These are phyloP conservation scores for Penicillium daleae DNA, from an alignment of 495 filamentous ascomycete genomes.

Conservation along the genomic window DNA sequence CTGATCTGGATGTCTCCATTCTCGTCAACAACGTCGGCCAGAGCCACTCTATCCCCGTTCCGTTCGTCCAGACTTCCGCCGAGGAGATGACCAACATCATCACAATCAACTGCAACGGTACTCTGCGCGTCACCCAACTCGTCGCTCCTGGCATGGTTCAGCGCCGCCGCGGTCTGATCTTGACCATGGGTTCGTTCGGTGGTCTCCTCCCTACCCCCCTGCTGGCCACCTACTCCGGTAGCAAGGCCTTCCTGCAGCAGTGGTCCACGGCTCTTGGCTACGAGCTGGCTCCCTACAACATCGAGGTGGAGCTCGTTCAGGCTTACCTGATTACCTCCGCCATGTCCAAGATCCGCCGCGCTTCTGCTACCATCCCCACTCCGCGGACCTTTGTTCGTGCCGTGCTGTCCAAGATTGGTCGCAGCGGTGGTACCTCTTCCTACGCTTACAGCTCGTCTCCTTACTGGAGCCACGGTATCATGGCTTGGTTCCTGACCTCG, in stretches of 20 bases:
- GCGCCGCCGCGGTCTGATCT: constrained; percentile 82
- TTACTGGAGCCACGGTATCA: constrained; percentile 86
- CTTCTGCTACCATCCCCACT: constrained; percentile 76
- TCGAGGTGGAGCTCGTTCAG: constrained; percentile 84
- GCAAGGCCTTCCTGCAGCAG: constrained; percentile 97
- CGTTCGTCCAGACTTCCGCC: constrained; percentile 77
- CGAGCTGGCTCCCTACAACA: constrained; percentile 77
- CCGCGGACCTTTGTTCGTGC: constrained; percentile 81
- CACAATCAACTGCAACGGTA: constrained; percentile 90
- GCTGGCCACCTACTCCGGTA: constrained; percentile 94
- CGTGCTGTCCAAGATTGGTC: constrained; percentile 79
- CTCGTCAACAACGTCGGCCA: constrained; percentile 97
- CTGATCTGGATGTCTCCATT: constrained; percentile 79
- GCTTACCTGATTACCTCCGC: constrained; percentile 91
- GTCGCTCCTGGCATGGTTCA: constrained; percentile 82
- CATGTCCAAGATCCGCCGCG: constrained; percentile 90
- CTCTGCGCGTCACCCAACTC: constrained; percentile 82
- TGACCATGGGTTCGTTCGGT: constrained; percentile 97
- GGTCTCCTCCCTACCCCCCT: constrained; percentile 89
- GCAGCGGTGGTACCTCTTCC: constrained; percentile 71
- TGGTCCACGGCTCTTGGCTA: constrained; percentile 88
- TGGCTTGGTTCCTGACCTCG: constrained; percentile 82
- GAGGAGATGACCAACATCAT: constrained; percentile 87
- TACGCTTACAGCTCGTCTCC: constrained; percentile 85
- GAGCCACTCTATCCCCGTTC: constrained; percentile 88